Percentiles rank a stretch among this genome's conserved stretches.
These are phyloP conservation scores for Olyra latifolia DNA, from an alignment of 176 grass and related monocot genomes.

Conservation along the genomic window DNA sequence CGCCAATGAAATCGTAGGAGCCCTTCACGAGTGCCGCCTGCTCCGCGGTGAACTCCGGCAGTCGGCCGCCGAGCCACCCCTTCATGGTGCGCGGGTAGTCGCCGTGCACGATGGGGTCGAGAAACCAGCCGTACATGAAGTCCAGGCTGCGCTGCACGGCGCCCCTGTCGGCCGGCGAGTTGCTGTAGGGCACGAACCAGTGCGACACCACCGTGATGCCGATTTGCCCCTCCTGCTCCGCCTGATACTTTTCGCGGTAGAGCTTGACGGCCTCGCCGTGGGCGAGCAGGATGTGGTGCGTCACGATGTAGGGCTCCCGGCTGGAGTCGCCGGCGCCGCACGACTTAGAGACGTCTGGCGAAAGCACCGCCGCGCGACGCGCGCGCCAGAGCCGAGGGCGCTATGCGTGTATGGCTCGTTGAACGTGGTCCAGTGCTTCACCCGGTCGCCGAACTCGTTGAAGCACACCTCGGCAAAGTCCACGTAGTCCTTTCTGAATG, in stretches of 20 bases:
- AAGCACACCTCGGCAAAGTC: slow-evolving; percentile 63
- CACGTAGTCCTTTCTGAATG: slow-evolving; percentile 56
- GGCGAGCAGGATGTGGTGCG: slow-evolving; percentile 52
- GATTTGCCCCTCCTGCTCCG: slow-evolving; percentile 51
- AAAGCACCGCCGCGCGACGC: slow-evolving; percentile 45
- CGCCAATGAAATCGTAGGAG: slow-evolving; percentile 61
- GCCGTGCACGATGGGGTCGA: slow-evolving; percentile 58
- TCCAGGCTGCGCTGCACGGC: slow-evolving; percentile 53
- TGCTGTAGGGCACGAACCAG: slow-evolving; percentile 54
- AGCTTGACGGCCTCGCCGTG: slow-evolving; percentile 44
- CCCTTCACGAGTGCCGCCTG: slow-evolving; percentile 31
- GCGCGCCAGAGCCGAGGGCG: slow-evolving; percentile 39
- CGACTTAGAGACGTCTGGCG: slow-evolving; percentile 19
- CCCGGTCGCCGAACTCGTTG: slow-evolving; percentile 73
- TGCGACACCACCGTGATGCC: slow-evolving; percentile 38
- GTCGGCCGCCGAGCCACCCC: slow-evolving; percentile 36
- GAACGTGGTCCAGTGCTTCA: slow-evolving; percentile 84
- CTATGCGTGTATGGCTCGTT: slow-evolving; percentile 50
- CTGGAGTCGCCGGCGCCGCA: slow-evolving; percentile 44
- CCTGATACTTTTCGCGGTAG: slow-evolving; percentile 51
- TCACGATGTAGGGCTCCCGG: slow-evolving; percentile 55
- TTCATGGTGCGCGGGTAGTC: slow-evolving; percentile 64
- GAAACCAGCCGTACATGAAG: slow-evolving; percentile 71
- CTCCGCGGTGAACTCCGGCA: slow-evolving; percentile 53
- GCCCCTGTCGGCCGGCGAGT: slow-evolving; percentile 11